Evolutionary conservation across 73 alveolate species (phyloP).

Genomic region (Paramecium caudatum): DNA sequence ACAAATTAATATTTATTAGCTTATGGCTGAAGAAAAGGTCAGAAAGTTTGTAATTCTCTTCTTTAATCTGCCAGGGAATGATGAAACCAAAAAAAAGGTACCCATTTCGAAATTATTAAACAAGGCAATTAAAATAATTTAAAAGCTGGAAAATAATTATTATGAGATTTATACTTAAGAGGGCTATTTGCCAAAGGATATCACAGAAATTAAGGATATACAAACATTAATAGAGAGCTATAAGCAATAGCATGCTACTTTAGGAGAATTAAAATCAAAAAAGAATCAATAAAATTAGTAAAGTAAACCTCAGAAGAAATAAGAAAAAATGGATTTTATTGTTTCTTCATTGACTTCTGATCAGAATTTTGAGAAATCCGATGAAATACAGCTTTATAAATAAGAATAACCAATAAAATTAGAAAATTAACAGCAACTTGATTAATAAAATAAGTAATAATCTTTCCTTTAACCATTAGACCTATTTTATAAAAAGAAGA

Average conservation of each 20-base stretch:
- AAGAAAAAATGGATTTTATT: background rate
- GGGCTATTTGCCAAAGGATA: background rate
- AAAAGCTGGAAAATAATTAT: conserved; percentile 23
- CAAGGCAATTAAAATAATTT: conserved; percentile 33
- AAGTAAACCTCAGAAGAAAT: background rate
- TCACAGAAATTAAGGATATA: background rate
- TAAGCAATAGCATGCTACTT: background rate
- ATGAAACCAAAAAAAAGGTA: no score
- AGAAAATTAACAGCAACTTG: no score
- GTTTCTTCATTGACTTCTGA: background rate
- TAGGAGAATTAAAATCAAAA: background rate
- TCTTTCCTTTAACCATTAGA: no score
- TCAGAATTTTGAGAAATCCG: background rate
- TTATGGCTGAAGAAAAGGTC: no score
- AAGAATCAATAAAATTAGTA: background rate
- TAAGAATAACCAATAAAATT: no score
- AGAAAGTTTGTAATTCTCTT: no score
- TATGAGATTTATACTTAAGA: conserved; percentile 7
- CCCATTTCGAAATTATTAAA: no score
- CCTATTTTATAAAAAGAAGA: no score
- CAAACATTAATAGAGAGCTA: background rate
- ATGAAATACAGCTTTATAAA: no score
- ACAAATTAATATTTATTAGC: no score
- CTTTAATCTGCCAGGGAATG: no score
- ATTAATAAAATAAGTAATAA: no score